A percentile compares a stretch with the other conserved stretches of the same genome.
These are phyloP conservation scores for Lepiota brunneoincarnata DNA, from an alignment of 768 basidiomycete genomes.

Conservation along the genomic window DNA sequence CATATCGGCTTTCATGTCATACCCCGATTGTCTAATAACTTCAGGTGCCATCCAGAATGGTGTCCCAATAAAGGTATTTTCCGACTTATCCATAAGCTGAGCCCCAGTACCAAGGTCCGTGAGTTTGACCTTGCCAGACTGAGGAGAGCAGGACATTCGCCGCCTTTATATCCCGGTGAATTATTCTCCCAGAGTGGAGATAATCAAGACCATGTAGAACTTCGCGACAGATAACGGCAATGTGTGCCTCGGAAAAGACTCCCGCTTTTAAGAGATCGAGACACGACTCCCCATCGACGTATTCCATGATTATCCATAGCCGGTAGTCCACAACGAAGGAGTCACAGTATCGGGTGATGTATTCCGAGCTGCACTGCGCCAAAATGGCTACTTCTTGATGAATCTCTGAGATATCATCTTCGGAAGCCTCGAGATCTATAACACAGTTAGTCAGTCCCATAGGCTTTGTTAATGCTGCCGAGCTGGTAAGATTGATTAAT, in stretches of 20 bases:
- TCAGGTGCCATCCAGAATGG: slow-evolving; percentile 99
- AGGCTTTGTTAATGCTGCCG: slow-evolving; percentile 4
- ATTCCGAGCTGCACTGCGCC: slow-evolving; percentile 93
- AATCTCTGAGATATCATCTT: slow-evolving; percentile 98
- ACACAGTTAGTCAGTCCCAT: slow-evolving; percentile 7
- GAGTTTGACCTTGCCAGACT: slow-evolving; percentile 90
- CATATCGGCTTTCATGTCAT: slow-evolving; percentile 94
- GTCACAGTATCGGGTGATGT: slow-evolving; percentile 94
- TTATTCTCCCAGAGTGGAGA: slow-evolving; percentile 92
- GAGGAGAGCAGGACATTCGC: slow-evolving; percentile 93
- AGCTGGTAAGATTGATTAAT: slow-evolving; percentile 21
- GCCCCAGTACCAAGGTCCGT: slow-evolving; percentile 99
- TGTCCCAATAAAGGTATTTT: slow-evolving; percentile 97
- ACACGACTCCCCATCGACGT: slow-evolving; percentile 95
- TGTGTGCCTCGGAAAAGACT: slow-evolving; percentile 87
- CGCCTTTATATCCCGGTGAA: slow-evolving; percentile 98
- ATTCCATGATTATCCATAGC: slow-evolving; percentile 99
- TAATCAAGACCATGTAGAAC: slow-evolving; percentile 92
- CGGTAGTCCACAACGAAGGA: slow-evolving; percentile 97
- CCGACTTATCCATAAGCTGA: slow-evolving; percentile 87
- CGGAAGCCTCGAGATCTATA: slow-evolving; percentile 93
- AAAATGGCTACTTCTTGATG: slow-evolving; percentile 98
- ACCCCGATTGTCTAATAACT: slow-evolving; percentile 95
- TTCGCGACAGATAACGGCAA: slow-evolving; percentile 92
- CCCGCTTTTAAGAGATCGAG: slow-evolving; percentile 94